Base-by-base conservation (phyloP, 441 rosid genomes). In the Melastoma candidum region DNA sequence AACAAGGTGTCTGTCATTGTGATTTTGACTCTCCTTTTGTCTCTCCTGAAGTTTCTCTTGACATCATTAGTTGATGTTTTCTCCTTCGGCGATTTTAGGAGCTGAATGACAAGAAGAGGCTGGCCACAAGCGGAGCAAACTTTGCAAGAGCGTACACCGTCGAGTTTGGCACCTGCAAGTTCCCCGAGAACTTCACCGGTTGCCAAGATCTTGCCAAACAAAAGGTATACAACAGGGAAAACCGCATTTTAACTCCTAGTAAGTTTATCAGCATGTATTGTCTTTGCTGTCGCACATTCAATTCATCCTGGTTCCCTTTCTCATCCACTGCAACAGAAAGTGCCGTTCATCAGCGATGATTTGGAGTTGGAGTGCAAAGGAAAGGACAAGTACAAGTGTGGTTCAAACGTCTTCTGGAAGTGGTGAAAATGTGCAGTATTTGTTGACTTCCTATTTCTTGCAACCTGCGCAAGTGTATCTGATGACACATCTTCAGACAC, bases 181-280 rank as follows among this genome's bases (percentile, higher is more conserved):
- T 92, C 87, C 98, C 98, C 3, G 90, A 87, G 69, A 92, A 92
- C 76, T 92, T 92, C 75, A 87, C 98, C 12, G 98, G 96, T 43
- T 87, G 96, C 80, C 98, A 90, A 75, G 98, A 85, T 76, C 98
- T 87, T 60, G 96, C 98, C 68, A 83, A 90, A 80, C 96, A 83
- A 75, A 83, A 87, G 96, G 98, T 90, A 49, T 17, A 2, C 41
- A 36, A 36, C 41, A 36, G 27, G 10, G 2, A 26, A 13, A 29
- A 41, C 36, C 0, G 5, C 7, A 29, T 3, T 29, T 29, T 29
- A 29, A 29, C 36, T 29, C 7, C 36, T 29, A 3, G 7, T 29
- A 29, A 29, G 36, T 29, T 29, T 29, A 3, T 29, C 7, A 3
- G 36, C 36, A 29, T 29, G 36, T 3, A 29, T 29, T 29, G 36